phyloP scores from a whole-genome alignment of 768 basidiomycete genomes.

The Sporobolomyces pararoseus region DNA sequence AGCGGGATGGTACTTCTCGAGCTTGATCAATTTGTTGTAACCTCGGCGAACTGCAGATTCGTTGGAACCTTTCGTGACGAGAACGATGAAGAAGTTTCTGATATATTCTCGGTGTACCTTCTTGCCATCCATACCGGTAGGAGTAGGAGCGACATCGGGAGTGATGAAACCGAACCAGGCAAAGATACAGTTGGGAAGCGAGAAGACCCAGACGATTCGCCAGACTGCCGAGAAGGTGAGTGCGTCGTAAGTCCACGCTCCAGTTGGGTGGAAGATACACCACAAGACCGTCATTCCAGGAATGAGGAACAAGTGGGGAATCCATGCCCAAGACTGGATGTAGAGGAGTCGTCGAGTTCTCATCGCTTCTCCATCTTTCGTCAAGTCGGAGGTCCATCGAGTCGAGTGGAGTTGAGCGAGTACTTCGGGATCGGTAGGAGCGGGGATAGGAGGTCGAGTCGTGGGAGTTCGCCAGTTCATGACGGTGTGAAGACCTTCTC shows the following conservation, averaged over 20 bases:
- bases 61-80: slow-evolving; percentile 49
- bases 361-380: slow-evolving; percentile 45
- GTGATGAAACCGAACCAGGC: slow-evolving; percentile 48
- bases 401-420: slow-evolving; percentile 48
- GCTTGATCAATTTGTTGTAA: slow-evolving; percentile 47
- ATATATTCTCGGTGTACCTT: slow-evolving; percentile 47
- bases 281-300: slow-evolving; percentile 46
- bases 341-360: slow-evolving; percentile 43
- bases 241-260: slow-evolving; percentile 43
- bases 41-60: slow-evolving; percentile 47
- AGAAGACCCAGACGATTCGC: slow-evolving; percentile 48
- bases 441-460: slow-evolving; percentile 43
- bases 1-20: slow-evolving; percentile 48
- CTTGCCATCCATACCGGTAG: slow-evolving; percentile 45
- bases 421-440: slow-evolving; percentile 47
- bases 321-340: slow-evolving; percentile 46
- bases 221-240: slow-evolving; percentile 47
- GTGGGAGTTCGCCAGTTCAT: slow-evolving; percentile 47
- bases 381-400: slow-evolving; percentile 46
- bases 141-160: slow-evolving; percentile 44
- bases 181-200: slow-evolving; percentile 47
- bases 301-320: slow-evolving; percentile 47
- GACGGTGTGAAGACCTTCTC: slow-evolving; percentile 31
- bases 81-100: slow-evolving; percentile 48
- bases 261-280: slow-evolving; percentile 46